Evolutionary conservation across 371 early-diverging fungal genomes (phyloP).

Genomic region (Umbelopsis sp.): DNA sequence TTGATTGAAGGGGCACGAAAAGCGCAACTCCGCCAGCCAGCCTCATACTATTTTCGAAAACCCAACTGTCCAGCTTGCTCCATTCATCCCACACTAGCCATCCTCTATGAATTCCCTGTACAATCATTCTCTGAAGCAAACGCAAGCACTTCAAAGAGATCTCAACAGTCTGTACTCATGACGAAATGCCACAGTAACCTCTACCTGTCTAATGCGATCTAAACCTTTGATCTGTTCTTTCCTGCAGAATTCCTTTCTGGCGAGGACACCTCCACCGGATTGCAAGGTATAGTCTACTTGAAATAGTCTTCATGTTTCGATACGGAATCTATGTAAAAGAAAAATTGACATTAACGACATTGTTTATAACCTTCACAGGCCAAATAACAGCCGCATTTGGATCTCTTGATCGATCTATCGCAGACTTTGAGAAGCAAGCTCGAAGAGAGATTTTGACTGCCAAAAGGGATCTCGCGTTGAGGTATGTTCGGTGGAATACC

Average conservation of each 20-base stretch:
- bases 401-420: slow-evolving; percentile 69
- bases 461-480: slow-evolving; percentile 75
- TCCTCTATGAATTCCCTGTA: slow-evolving; percentile 58
- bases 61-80: neutral
- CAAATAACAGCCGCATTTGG: slow-evolving; percentile 72
- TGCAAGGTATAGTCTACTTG: slow-evolving; percentile 52
- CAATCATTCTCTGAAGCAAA: slow-evolving; percentile 66
- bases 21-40: neutral
- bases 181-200: too few relatives aligned
- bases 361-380: slow-evolving; percentile 44
- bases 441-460: slow-evolving; percentile 74
- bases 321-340: neutral
- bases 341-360: neutral
- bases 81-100: slow-evolving; percentile 22
- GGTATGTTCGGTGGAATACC: slow-evolving; percentile 47
- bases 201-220: neutral
- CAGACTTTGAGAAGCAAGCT: slow-evolving; percentile 74
- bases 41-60: neutral
- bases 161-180: slow-evolving; percentile 42
- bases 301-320: neutral
- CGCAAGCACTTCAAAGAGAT: slow-evolving; percentile 58
- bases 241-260: slow-evolving; percentile 56
- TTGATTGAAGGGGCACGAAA: neutral
- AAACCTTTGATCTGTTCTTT: neutral
- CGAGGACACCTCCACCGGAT: slow-evolving; percentile 60